Evolutionary conservation across 2,329 filamentous ascomycete genomes (phyloP).

Genomic region (Fusarium beomiforme): DNA sequence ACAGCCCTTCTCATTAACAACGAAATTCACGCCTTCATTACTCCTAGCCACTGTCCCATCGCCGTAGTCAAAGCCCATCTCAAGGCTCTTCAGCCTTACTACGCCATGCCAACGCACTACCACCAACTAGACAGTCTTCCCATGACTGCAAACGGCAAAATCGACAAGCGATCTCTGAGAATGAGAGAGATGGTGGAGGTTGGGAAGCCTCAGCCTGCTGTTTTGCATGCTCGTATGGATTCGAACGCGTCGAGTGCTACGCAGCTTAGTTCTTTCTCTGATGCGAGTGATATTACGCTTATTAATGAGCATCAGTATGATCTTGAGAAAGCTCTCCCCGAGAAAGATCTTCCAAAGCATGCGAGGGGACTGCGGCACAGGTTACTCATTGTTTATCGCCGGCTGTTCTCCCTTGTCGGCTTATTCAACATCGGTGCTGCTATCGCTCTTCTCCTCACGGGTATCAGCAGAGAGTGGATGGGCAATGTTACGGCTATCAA

Average conservation of each 20-base stretch:
- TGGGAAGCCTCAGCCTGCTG: constrained; percentile 17
- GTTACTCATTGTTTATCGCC: constrained; percentile 64
- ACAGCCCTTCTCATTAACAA: constrained; percentile 58
- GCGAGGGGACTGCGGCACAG: constrained; percentile 54
- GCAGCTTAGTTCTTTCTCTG: constrained; percentile 21
- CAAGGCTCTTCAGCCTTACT: constrained; percentile 60
- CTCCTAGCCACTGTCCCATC: constrained; percentile 48
- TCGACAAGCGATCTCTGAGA: constrained; percentile 60
- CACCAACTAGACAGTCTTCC: constrained; percentile 56
- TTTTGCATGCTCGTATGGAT: constrained; percentile 34
- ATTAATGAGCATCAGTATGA: constrained; percentile 40
- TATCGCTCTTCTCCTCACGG: constrained; percentile 52
- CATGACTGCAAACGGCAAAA: constrained; percentile 65
- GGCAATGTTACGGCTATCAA: constrained; percentile 58
- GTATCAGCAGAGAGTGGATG: constrained; percentile 50
- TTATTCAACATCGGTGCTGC: constrained; percentile 62
- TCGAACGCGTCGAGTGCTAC: constrained; percentile 45
- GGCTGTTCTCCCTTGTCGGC: constrained; percentile 64
- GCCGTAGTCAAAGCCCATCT: constrained; percentile 52
- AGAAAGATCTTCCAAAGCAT: constrained; percentile 53
- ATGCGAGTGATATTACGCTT: constrained; percentile 28
- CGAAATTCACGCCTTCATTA: constrained; percentile 61
- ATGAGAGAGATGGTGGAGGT: not conserved
- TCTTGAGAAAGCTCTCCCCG: constrained; percentile 49
- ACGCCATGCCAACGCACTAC: constrained; percentile 61